Evolutionary conservation across 2,329 filamentous ascomycete species (phyloP).

Genomic region (Aspergillus luchuensis): DNA sequence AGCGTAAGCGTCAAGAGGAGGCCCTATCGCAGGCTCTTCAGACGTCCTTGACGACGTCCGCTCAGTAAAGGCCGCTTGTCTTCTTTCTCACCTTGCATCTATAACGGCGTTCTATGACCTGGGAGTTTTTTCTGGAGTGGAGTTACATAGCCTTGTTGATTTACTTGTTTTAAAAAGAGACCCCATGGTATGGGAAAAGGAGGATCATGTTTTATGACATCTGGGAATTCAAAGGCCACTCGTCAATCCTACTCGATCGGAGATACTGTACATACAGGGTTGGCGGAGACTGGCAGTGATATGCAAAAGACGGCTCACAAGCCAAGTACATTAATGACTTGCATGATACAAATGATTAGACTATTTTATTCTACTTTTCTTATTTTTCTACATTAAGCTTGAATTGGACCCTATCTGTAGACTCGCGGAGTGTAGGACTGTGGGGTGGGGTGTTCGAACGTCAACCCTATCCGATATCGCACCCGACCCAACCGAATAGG

Average conservation of each 20-base stretch:
- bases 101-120: conserved; percentile 20
- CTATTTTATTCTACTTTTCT: not conserved
- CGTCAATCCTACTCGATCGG: conserved; percentile 11
- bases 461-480: not conserved
- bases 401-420: not conserved
- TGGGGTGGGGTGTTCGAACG: not conserved
- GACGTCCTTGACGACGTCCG: conserved; percentile 31
- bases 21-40: conserved; percentile 51
- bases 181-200: conserved; percentile 5
- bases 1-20: conserved; percentile 66
- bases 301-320: conserved; percentile 7
- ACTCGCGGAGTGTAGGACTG: not conserved
- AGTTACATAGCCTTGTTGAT: conserved; percentile 20
- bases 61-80: conserved; percentile 25
- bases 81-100: conserved; percentile 19
- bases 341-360: conserved; percentile 25
- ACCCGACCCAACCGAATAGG: not conserved
- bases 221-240: conserved; percentile 16
- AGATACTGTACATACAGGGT: conserved; percentile 24
- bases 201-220: conserved; percentile 24
- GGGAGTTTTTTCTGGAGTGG: conserved; percentile 23
- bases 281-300: conserved; percentile 8
- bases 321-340: conserved; percentile 23
- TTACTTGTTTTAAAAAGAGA: conserved; percentile 7
- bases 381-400: not conserved